Conservation (phyloP, 306 rosid genomes). For the Alnus glutinosa region DNA sequence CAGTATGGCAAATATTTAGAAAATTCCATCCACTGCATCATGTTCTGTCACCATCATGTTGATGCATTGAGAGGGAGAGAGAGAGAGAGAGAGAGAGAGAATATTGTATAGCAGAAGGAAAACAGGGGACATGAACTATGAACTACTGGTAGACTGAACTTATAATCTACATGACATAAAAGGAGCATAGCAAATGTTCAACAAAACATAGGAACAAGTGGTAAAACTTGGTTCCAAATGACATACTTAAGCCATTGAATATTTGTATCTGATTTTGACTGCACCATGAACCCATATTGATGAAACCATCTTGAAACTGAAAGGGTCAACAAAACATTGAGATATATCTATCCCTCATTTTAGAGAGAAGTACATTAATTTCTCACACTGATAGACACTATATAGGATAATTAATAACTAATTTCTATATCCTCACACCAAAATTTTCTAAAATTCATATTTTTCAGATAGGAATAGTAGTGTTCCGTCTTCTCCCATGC, state of each 20-base stretch:
- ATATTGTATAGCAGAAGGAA: background rate
- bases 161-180: background rate
- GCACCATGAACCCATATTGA: background rate
- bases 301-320: background rate
- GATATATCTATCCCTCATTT: background rate
- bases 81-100: background rate
- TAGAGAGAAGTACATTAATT: background rate
- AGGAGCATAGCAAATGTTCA: background rate
- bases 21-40: background rate
- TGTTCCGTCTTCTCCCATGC: conserved; percentile 58
- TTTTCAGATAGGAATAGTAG: conserved; percentile 49
- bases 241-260: background rate
- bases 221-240: background rate
- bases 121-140: background rate
- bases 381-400: background rate
- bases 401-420: background rate
- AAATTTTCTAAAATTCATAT: background rate
- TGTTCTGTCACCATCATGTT: background rate
- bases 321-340: background rate
- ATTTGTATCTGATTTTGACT: background rate
- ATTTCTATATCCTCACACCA: background rate
- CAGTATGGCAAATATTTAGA: background rate
- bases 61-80: background rate
- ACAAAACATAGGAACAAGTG: background rate
- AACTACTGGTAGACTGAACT: background rate